Percentiles rank a stretch among this genome's conserved stretches.
Evolutionary conservation across 306 rosid species (phyloP).

Genomic region (Oemleria cerasiformis): DNA sequence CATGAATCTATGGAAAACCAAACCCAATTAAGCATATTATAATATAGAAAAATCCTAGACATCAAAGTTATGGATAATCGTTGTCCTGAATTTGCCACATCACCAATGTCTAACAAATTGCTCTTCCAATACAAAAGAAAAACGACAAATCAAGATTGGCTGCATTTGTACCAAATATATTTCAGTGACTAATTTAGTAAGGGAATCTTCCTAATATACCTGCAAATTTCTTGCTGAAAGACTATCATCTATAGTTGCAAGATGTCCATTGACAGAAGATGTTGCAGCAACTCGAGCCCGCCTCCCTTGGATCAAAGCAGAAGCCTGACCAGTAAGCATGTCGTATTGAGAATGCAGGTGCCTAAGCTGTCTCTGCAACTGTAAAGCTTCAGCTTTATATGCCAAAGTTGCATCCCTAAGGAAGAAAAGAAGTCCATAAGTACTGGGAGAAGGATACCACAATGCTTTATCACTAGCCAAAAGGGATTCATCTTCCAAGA

Average conservation of each 20-base stretch:
- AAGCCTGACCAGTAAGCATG: slow-evolving; percentile 79
- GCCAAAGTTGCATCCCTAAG: slow-evolving; percentile 76
- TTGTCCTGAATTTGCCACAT: not conserved
- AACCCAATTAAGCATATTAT: not conserved
- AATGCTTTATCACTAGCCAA: not conserved
- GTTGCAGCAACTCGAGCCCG: slow-evolving; percentile 93
- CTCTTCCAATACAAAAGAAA: not conserved
- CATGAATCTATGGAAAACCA: not conserved
- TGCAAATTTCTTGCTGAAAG: slow-evolving; percentile 85
- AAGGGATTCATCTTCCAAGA: slow-evolving; percentile 2
- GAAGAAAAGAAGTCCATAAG: slow-evolving; percentile 21
- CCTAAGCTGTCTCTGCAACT: slow-evolving; percentile 71
- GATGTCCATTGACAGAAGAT: slow-evolving; percentile 83
- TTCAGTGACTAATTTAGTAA: not conserved
- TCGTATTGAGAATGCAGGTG: slow-evolving; percentile 77
- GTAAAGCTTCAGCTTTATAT: slow-evolving; percentile 68
- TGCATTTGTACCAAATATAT: not conserved
- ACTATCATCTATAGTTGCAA: slow-evolving; percentile 68
- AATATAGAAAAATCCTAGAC: not conserved
- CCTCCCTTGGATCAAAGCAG: slow-evolving; percentile 83
- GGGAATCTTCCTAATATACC: slow-evolving; percentile 33
- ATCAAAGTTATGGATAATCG: not conserved
- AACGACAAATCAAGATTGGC: not conserved
- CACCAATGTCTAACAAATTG: not conserved
- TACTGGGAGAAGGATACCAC: slow-evolving; percentile 3